phyloP scores from a whole-genome alignment of 352 stramenopile species.

The Globisporangium acanthophoron region DNA sequence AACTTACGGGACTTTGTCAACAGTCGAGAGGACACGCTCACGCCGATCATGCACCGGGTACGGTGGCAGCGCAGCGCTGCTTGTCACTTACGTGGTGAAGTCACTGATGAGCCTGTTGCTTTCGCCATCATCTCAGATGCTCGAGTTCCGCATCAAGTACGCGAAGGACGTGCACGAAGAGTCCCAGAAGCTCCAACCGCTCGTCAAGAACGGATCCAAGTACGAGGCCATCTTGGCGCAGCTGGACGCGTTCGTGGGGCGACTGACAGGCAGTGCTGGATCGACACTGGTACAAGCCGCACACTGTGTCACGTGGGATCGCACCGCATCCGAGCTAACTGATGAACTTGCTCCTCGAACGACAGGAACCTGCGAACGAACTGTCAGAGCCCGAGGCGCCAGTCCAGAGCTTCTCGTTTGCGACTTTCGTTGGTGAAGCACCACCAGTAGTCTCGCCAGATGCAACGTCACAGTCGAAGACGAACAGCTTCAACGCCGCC shows the following conservation, averaged over 20 bases:
- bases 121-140: constrained; percentile 13
- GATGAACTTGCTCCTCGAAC: too few species aligned
- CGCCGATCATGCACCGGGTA: constrained; percentile 56
- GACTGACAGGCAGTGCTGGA: constrained; percentile 6
- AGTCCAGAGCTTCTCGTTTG: constrained; percentile 53
- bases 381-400: constrained; percentile 5
- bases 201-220: constrained; percentile 35
- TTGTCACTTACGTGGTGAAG: too few species aligned
- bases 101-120: too few species aligned
- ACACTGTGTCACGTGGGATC: too few species aligned
- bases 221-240: constrained; percentile 35
- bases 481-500: background rate
- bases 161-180: constrained; percentile 46
- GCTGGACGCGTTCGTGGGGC: constrained; percentile 33
- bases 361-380: background rate
- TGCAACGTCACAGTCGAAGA: background rate
- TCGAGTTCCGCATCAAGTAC: constrained; percentile 65
- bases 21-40: constrained; percentile 51
- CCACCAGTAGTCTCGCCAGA: constrained; percentile 9
- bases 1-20: constrained; percentile 58
- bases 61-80: background rate
- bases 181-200: constrained; percentile 40
- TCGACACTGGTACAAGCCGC: too few species aligned
- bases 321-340: too few species aligned
- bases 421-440: constrained; percentile 55